A percentile compares a stretch with the other conserved stretches of the same genome.
These are phyloP conservation scores for Thielaviopsis cerberus DNA, from an alignment of 2,329 filamentous ascomycete species.

Conservation along the genomic window DNA sequence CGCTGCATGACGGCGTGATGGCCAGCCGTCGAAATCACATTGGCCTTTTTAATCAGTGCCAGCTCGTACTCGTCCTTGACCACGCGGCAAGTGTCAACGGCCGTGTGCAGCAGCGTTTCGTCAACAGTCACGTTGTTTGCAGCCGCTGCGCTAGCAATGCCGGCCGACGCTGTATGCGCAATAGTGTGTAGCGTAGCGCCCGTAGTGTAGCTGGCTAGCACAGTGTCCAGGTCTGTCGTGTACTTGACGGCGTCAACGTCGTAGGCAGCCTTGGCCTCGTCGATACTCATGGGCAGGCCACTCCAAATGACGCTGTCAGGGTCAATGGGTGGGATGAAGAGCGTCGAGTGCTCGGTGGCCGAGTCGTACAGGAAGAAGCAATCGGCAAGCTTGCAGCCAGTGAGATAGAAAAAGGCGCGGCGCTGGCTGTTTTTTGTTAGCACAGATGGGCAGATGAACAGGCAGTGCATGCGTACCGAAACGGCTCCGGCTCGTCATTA, in stretches of 20 bases:
- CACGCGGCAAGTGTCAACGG: conserved; percentile 50
- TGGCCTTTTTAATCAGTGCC: conserved; percentile 53
- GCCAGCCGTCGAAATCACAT: conserved; percentile 47
- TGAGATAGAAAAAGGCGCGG: conserved; percentile 86
- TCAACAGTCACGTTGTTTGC: conserved; percentile 42
- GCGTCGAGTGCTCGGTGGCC: conserved; percentile 48
- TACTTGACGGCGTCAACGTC: conserved; percentile 64
- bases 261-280: conserved; percentile 59
- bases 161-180: conserved; percentile 53
- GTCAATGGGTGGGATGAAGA: conserved; percentile 81
- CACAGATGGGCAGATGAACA: too few relatives aligned
- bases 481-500: conserved; percentile 65
- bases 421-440: conserved; percentile 44
- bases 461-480: too few relatives aligned
- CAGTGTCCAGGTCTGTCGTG: conserved; percentile 56
- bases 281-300: conserved; percentile 59
- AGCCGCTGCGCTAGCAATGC: conserved; percentile 54
- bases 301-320: conserved; percentile 87
- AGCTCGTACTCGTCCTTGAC: conserved; percentile 61
- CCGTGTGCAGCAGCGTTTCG: conserved; percentile 33
- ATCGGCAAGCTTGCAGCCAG: conserved; percentile 65
- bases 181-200: conserved; percentile 52
- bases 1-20: conserved; percentile 43
- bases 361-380: conserved; percentile 70
- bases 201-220: conserved; percentile 33